Conservation (phyloP, 176 grass and related monocot species). For the Avena insularis region DNA sequence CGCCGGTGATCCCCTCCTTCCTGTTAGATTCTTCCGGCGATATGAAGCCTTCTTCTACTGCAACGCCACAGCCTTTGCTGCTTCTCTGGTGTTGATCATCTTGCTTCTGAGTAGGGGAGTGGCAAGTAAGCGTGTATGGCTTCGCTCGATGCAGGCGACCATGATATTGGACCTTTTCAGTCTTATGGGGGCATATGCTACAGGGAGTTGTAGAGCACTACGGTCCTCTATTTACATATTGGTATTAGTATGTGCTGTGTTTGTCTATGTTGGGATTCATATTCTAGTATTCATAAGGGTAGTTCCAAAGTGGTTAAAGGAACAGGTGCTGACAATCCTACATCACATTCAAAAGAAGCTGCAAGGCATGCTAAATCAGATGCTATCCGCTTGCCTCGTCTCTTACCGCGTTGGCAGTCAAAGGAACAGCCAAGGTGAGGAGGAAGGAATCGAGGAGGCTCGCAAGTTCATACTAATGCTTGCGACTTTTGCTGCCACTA, state of each 20-base stretch:
- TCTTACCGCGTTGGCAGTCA: too few species aligned
- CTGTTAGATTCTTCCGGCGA: not conserved
- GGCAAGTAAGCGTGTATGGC: conserved; percentile 4
- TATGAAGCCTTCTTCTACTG: conserved; percentile 48
- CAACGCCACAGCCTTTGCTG: conserved; percentile 21
- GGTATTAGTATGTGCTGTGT: conserved; percentile 13
- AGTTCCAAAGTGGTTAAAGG: too few species aligned
- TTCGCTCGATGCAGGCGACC: conserved; percentile 32
- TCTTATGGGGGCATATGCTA: conserved; percentile 43
- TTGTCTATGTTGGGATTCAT: conserved; percentile 28
- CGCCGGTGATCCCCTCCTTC: conserved; percentile 42
- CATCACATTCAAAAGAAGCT: too few species aligned
- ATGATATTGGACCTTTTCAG: conserved; percentile 47
- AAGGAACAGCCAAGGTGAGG: too few species aligned
- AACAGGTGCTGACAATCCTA: too few species aligned
- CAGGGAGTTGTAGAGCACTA: conserved; percentile 23
- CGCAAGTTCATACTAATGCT: conserved; percentile 45
- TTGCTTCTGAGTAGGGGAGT: conserved; percentile 45
- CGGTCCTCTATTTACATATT: conserved; percentile 28
- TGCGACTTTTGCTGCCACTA: conserved; percentile 38
- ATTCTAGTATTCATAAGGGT: conserved; percentile 18
- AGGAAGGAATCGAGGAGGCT: conserved; percentile 1
- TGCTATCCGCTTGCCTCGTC: too few species aligned
- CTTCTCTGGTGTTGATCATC: conserved; percentile 49
- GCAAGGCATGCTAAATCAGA: too few species aligned